Evolutionary conservation across 2,329 filamentous ascomycete genomes (phyloP), one percentile per base, ranked within the genome.

Genomic region (Diplocarpon rosae): DNA sequence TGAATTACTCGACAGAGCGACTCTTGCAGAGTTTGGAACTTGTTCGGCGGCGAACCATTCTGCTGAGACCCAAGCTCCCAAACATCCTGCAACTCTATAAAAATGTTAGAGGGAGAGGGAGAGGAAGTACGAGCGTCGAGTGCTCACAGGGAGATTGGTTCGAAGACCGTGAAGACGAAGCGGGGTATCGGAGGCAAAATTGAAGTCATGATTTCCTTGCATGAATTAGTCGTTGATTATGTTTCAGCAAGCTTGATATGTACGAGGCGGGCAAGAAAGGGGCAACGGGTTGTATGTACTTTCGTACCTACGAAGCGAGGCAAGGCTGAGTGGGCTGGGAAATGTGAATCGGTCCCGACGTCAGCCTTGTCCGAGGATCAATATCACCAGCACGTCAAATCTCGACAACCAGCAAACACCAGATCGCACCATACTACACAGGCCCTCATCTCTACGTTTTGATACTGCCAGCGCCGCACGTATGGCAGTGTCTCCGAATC

Each of bases 1-100:
- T 11, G 55, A 65, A 37, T 69, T 67, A 24, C 64, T 58, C 16
- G 61, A 54, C 11, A 65, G 43, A 9, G 62, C 33, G 10, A 56
- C 54, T 37, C 60, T 55, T 20, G 62, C 51, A 1, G 54, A 52
- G 16, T 59, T 55, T 5, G 73, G 70, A 32, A 78, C 68, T 59
- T 85, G 81, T 54, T 78, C 72, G 15, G 68, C 63, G 48, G 83
- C 72, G 61, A 86, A 86, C 68, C 73, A 76, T 41, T 72, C 65
- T 10, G 78, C 69, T 48, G 73, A 65, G 30, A 73, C 59, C 35
- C 83, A 63, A 14, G 77, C 71, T 12, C 69, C 70, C 33, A 76
- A 56, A 54, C 71, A 76, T 42, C 80, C 81, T 13, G 68, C 72
- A 37, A 83, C 60, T 24, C 80, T 84, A 52, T 39, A 31, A 32